Base-by-base conservation (phyloP, 208 protist genomes). In the Wallacemonas sp. region DNA sequence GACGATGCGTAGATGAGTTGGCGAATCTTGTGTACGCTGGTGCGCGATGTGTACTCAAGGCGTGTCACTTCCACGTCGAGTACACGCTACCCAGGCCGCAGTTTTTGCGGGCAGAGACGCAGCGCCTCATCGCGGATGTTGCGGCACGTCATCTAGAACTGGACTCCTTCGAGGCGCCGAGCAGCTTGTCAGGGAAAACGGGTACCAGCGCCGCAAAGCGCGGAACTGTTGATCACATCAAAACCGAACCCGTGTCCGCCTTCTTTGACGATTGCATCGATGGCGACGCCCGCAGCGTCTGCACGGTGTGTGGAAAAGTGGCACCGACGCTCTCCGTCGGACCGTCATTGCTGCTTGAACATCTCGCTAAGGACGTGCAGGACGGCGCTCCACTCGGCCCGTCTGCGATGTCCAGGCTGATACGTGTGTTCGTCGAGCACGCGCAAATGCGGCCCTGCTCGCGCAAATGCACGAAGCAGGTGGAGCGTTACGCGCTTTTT, bases 401-500 rank as follows among this genome's bases (percentile, higher is more conserved):
- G 1, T 74, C 72, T 2, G 73, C 57, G n/a, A 37, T 95, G 24
- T 27, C 85, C 34, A 81, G 86, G 29, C 41, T 95, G 24, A 63
- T 65, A 22, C 61, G 63, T 32, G 34, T 83, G 4, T 68, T 95
- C 39, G 41, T 79, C 0, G 10, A 44, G 27, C 66, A 91, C 44
- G 57, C 68, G 1, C 8, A 39, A 48, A 59, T 85, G 39, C 57
- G 39, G 19, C 60, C 78, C 26, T 95, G 90, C 64, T 84, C 79
- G 2, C 60, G 73, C 17, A 77, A 81, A 21, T 95, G 90, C 66
- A 67, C 85, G 32, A 68, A 73, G 19, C 78, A 91, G 39, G 39
- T 93, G 41, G 67, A 87, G 27, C 82, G 86, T 2, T 95, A 82
- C 73, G 81, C 72, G 12, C 36, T 92, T 3, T 87, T 82, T 46